These are phyloP conservation scores for Zygoascus meyerae DNA, from an alignment of 1,139 yeast species.

Conservation along the genomic window DNA sequence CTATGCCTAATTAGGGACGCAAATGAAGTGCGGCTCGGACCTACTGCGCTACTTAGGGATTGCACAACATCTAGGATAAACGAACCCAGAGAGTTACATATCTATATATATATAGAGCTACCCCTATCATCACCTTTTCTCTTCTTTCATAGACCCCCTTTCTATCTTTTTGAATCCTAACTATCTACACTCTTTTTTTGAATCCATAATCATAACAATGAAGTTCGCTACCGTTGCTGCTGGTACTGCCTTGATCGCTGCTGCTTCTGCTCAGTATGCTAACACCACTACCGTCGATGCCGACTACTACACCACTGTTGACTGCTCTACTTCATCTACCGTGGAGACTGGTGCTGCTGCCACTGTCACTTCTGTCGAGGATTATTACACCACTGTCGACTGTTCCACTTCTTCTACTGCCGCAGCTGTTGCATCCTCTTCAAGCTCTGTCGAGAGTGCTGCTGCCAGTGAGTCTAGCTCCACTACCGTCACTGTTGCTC, in stretches of 20 bases:
- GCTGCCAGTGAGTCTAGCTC: neutral
- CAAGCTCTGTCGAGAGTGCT: conserved; percentile 3
- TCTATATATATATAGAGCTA: too few species aligned
- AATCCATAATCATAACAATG: conserved; percentile 2
- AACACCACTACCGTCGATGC: conserved; percentile 32
- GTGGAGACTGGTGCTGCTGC: conserved; percentile 14
- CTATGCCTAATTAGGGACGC: neutral
- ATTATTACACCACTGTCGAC: conserved; percentile 31
- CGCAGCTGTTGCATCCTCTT: neutral
- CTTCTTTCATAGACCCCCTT: too few species aligned
- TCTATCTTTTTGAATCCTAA: neutral
- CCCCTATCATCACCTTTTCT: too few species aligned
- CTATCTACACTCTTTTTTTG: conserved; percentile 4
- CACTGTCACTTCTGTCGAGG: conserved; percentile 32
- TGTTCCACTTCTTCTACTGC: conserved; percentile 1
- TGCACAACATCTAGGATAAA: too few species aligned
- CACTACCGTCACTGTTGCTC: conserved; percentile 10
- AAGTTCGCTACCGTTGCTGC: conserved; percentile 6
- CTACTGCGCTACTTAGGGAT: too few species aligned
- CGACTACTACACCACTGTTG: conserved; percentile 32
- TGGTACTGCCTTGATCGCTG: conserved; percentile 17
- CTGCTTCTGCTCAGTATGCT: conserved; percentile 27
- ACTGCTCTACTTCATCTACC: neutral
- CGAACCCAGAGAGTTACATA: too few species aligned
- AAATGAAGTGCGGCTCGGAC: too few species aligned